Conservation (phyloP, 106 monocot genomes). For the Acorus gramineus region DNA sequence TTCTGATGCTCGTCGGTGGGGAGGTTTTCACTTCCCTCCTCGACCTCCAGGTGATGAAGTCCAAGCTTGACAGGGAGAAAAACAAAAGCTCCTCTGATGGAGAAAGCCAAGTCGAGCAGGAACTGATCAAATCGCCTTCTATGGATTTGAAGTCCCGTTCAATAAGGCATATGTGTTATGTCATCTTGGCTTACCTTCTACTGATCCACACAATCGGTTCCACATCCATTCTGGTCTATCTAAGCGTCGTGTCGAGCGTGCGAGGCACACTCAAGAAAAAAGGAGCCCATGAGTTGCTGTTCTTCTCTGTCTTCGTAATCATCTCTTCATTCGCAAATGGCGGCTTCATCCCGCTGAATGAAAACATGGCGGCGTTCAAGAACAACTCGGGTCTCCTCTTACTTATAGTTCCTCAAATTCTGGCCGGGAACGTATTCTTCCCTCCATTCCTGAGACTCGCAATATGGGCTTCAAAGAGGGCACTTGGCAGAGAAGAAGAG, state of each 20-base stretch:
- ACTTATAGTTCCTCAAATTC: conserved; percentile 15
- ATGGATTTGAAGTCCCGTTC: not conserved
- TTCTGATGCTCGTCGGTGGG: conserved; percentile 13
- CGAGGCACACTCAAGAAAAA: conserved; percentile 1
- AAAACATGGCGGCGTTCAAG: conserved; percentile 50
- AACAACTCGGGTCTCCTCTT: conserved; percentile 26
- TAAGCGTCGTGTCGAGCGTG: conserved; percentile 13
- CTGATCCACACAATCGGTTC: conserved; percentile 18
- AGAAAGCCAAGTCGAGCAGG: too few species aligned
- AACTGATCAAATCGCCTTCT: too few species aligned
- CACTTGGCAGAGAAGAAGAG: conserved; percentile 5
- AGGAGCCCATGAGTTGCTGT: not conserved
- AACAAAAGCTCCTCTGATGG: not conserved
- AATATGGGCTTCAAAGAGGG: conserved; percentile 13
- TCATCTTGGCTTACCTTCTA: not conserved
- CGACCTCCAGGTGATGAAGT: conserved; percentile 17
- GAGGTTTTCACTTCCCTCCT: conserved; percentile 49
- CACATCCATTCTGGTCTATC: conserved; percentile 18
- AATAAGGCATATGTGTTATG: conserved; percentile 7
- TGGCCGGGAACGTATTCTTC: conserved; percentile 41
- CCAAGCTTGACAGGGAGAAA: not conserved
- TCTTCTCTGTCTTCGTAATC: conserved; percentile 23
- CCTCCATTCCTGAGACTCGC: conserved; percentile 15
- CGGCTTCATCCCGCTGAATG: conserved; percentile 43
- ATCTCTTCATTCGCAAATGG: conserved; percentile 21